Evolutionary conservation across 1,139 yeast genomes (phyloP).

Genomic region (Zygosaccharomyces sapae): DNA sequence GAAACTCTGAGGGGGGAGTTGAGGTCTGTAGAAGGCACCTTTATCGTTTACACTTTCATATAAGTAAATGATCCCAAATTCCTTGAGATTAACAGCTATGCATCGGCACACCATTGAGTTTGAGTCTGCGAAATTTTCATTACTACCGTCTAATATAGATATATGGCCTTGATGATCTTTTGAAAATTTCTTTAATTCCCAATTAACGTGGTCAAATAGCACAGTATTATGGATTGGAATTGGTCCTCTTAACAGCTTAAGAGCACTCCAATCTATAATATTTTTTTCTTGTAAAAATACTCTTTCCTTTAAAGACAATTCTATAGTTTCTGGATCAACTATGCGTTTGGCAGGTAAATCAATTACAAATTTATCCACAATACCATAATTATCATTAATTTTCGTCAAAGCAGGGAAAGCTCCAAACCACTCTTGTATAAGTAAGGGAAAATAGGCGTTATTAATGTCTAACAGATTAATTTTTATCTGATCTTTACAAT

Average conservation of each 20-base stretch:
- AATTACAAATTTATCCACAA: neutral
- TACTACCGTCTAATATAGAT: no score
- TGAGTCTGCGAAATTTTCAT: no score
- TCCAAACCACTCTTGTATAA: neutral
- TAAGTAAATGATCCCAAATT: neutral
- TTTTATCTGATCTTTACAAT: constrained; percentile 2
- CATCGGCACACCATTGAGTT: neutral
- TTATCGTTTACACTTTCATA: neutral
- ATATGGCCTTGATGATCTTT: neutral
- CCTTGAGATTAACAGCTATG: neutral
- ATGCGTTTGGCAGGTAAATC: neutral
- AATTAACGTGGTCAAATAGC: neutral
- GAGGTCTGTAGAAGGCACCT: neutral
- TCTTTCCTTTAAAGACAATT: neutral
- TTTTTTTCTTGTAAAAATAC: neutral
- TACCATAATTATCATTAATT: neutral
- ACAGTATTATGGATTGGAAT: neutral
- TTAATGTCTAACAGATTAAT: constrained; percentile 6
- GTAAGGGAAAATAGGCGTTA: constrained; percentile 6
- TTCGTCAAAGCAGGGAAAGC: neutral
- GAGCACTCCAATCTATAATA: neutral
- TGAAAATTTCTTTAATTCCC: neutral
- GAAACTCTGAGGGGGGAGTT: neutral
- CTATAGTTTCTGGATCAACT: neutral
- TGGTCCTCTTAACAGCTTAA: neutral